Conservation (phyloP, 202 grass and related monocot genomes). For the Setaria italica region DNA sequence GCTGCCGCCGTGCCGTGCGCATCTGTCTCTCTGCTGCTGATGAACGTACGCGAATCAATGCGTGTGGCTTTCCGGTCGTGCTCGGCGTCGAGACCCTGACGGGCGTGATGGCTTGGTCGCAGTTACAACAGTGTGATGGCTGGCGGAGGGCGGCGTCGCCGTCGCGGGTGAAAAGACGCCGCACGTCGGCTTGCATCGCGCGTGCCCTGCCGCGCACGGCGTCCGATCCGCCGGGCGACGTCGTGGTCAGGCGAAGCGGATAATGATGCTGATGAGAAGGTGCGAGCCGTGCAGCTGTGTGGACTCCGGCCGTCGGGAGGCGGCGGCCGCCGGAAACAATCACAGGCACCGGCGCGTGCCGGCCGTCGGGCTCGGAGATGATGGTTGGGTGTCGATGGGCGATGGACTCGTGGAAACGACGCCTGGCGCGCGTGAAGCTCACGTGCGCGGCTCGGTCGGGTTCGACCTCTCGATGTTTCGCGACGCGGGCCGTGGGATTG, state of each 20-base stretch:
- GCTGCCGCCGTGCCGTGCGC: background rate
- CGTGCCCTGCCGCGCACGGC: constrained; percentile 43
- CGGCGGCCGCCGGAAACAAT: background rate
- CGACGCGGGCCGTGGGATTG: too few species aligned
- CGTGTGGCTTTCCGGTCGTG: background rate
- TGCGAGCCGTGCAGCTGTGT: constrained; percentile 10
- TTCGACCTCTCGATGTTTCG: background rate
- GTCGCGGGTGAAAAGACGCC: constrained; percentile 27
- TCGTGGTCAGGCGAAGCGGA: constrained; percentile 15
- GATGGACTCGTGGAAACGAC: too few species aligned
- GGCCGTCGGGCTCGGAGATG: too few species aligned
- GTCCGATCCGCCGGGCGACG: background rate
- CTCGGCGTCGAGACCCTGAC: background rate
- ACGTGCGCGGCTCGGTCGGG: background rate
- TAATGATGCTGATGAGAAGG: background rate
- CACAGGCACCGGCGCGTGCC: too few species aligned
- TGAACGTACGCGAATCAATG: background rate
- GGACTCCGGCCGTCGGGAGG: constrained; percentile 1
- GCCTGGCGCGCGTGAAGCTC: background rate
- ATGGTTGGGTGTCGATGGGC: too few species aligned
- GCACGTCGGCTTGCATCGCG: constrained; percentile 16
- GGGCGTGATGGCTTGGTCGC: background rate
- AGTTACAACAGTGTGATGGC: background rate
- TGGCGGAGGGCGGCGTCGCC: background rate
- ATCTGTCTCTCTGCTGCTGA: background rate